These are phyloP conservation scores for Phytopythium litorale DNA, from an alignment of 352 stramenopile genomes.

Conservation along the genomic window DNA sequence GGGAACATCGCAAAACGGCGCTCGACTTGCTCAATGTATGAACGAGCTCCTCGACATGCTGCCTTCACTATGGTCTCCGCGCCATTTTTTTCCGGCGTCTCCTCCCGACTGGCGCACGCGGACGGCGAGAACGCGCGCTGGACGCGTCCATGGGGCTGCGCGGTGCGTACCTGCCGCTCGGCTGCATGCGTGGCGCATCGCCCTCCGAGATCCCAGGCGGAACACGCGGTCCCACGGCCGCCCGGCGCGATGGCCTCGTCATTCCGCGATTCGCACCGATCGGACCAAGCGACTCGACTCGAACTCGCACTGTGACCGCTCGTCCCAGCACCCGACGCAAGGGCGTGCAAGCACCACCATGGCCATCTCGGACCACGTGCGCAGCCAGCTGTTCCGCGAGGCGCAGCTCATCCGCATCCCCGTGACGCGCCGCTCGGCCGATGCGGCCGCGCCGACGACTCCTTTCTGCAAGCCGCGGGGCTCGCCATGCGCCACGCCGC, in stretches of 20 bases:
- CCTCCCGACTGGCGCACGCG: neutral
- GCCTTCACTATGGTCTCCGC: neutral
- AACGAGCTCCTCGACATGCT: neutral
- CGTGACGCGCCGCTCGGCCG: slow-evolving; percentile 12
- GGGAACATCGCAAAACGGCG: neutral
- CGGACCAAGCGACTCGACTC: neutral
- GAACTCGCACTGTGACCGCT: neutral
- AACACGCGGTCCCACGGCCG: neutral
- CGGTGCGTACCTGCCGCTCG: neutral
- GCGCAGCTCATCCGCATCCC: slow-evolving; percentile 27
- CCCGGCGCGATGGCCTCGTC: neutral
- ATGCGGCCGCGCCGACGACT: neutral
- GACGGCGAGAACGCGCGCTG: slow-evolving; percentile 1
- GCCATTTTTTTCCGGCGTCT: neutral
- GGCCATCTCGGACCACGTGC: slow-evolving; percentile 35
- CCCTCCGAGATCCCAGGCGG: neutral
- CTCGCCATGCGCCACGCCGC: neutral
- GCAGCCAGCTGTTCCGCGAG: slow-evolving; percentile 22
- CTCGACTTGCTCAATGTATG: neutral
- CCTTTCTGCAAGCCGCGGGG: slow-evolving; percentile 9
- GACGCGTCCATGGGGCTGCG: neutral
- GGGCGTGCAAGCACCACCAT: slow-evolving; percentile 6
- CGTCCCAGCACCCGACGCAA: neutral
- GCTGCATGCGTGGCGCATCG: neutral
- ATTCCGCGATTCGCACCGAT: slow-evolving; percentile 3